These are phyloP conservation scores for Podaxis mareebaensis DNA, from an alignment of 768 basidiomycete species.

Conservation along the genomic window DNA sequence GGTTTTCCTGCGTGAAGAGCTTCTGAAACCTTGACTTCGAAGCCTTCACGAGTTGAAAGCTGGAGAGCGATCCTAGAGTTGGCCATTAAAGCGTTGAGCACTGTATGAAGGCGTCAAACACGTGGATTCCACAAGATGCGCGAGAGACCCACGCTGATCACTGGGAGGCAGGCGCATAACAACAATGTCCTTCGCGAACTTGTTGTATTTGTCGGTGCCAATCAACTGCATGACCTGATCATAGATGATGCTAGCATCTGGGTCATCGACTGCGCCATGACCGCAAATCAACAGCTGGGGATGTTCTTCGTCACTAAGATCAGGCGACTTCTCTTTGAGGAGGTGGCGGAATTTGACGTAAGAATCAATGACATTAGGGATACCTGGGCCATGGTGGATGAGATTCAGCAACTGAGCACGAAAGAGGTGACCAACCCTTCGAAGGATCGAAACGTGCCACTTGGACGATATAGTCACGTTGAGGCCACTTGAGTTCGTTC, in stretches of 20 bases:
- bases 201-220: conserved; percentile 47
- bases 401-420: background rate
- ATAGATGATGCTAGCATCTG: conserved; percentile 91
- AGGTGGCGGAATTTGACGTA: conserved; percentile 81
- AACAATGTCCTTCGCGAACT: conserved; percentile 63
- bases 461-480: conserved; percentile 85
- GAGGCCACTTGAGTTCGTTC: conserved; percentile 76
- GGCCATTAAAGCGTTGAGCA: conserved; percentile 86
- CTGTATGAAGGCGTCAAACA: conserved; percentile 29
- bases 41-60: conserved; percentile 91
- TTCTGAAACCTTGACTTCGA: conserved; percentile 97
- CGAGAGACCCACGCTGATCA: conserved; percentile 64
- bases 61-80: conserved; percentile 90
- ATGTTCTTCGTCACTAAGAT: conserved; percentile 48
- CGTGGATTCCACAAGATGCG: conserved; percentile 34
- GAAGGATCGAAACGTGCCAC: conserved; percentile 94
- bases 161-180: conserved; percentile 83
- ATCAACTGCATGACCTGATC: conserved; percentile 73
- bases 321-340: conserved; percentile 45
- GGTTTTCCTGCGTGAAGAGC: conserved; percentile 91
- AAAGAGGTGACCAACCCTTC: conserved; percentile 33
- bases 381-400: conserved; percentile 52
- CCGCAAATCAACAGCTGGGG: conserved; percentile 85
- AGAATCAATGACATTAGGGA: conserved; percentile 82
- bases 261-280: conserved; percentile 93